These are phyloP conservation scores for Anaeromyces robustus DNA, from an alignment of 192 early-diverging fungal species.

Conservation along the genomic window DNA sequence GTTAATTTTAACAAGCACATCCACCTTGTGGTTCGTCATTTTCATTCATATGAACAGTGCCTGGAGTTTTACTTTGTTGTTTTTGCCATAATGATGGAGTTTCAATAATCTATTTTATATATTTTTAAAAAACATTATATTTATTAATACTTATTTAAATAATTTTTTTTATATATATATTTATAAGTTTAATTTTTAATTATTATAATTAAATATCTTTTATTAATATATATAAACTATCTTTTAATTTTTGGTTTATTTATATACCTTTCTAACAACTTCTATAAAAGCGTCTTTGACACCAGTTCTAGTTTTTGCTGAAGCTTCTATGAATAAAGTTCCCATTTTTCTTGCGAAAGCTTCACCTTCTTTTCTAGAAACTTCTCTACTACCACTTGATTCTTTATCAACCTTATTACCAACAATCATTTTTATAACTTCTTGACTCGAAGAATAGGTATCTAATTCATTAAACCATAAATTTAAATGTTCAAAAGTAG, in stretches of 20 bases:
- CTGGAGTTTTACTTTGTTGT: constrained; percentile 1
- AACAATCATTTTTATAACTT: constrained; percentile 93
- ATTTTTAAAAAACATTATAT: not conserved
- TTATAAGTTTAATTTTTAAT: not conserved
- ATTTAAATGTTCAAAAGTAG: constrained; percentile 81
- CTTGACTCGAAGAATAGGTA: constrained; percentile 69
- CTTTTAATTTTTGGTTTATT: not conserved
- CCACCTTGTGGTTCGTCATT: not conserved
- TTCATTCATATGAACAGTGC: not conserved
- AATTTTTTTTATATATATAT: not conserved
- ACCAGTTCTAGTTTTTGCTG: constrained; percentile 83
- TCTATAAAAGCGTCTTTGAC: constrained; percentile 90
- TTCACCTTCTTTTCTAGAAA: constrained; percentile 72
- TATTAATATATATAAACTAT: not conserved
- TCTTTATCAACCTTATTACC: constrained; percentile 98
- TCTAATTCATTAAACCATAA: constrained; percentile 93
- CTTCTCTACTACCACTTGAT: constrained; percentile 36
- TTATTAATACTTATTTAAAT: too few relatives aligned
- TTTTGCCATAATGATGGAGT: constrained; percentile 55
- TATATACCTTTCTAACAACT: constrained; percentile 71
- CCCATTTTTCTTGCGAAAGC: constrained; percentile 79
- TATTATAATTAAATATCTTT: not conserved
- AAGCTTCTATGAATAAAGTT: constrained; percentile 89
- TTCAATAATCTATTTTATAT: constrained; percentile 38
- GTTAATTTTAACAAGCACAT: not conserved